phyloP scores from a whole-genome alignment of 805 yeast species.

The Starmerella bombi region DNA sequence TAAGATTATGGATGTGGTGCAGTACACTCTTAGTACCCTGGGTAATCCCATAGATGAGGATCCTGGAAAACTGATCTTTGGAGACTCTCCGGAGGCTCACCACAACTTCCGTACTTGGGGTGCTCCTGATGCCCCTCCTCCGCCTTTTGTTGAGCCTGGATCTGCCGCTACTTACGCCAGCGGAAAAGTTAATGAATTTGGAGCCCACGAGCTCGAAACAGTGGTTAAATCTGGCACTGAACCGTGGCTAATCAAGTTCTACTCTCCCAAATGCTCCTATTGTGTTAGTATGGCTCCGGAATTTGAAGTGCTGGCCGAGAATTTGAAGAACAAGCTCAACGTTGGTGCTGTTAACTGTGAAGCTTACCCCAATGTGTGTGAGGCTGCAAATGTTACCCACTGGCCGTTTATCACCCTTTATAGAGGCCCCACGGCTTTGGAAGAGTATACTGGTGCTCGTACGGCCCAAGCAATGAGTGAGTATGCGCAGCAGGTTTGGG shows the following conservation, averaged over 20 bases:
- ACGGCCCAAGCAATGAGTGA: constrained; percentile 26
- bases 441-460: constrained; percentile 23
- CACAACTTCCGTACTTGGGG: constrained; percentile 18
- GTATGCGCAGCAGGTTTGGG: constrained; percentile 24
- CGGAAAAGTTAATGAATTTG: constrained; percentile 27
- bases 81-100: constrained; percentile 15
- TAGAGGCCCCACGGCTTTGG: constrained; percentile 10
- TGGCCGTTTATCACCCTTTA: constrained; percentile 19
- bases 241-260: constrained; percentile 33
- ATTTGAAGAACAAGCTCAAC: constrained; percentile 26
- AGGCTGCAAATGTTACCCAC: constrained; percentile 23
- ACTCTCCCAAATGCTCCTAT: constrained; percentile 31
- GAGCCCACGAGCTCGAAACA: constrained; percentile 22
- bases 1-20: constrained; percentile 13
- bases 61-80: constrained; percentile 16
- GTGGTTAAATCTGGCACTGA: constrained; percentile 24
- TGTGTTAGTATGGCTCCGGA: constrained; percentile 28
- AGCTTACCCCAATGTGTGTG: constrained; percentile 25
- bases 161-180: constrained; percentile 15
- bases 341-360: constrained; percentile 33
- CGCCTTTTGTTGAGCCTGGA: constrained; percentile 9
- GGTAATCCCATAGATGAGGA: constrained; percentile 18
- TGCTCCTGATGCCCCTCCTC: constrained; percentile 19
- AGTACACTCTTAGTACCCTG: constrained; percentile 13
- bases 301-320: constrained; percentile 28